Evolutionary conservation across 352 stramenopile genomes (phyloP).

Genomic region (Phytopythium chamaehyphon): DNA sequence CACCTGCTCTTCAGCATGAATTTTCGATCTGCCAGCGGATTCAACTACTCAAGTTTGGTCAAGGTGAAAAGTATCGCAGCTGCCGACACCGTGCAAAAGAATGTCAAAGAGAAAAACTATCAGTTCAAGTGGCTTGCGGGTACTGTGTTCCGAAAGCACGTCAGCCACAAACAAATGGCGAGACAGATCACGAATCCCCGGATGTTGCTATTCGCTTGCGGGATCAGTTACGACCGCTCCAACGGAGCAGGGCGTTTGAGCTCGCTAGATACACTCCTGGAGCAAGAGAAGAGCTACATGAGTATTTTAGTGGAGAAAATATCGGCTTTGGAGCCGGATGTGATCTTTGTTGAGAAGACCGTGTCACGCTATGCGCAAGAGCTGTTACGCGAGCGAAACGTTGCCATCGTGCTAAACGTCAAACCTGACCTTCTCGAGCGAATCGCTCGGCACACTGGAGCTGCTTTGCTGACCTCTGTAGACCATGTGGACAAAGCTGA

Average conservation of each 20-base stretch:
- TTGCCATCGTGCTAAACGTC: slow-evolving; percentile 94
- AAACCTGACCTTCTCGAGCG: slow-evolving; percentile 89
- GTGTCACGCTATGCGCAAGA: slow-evolving; percentile 92
- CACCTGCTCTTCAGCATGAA: slow-evolving; percentile 83
- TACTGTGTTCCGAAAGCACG: slow-evolving; percentile 94
- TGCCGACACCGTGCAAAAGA: slow-evolving; percentile 45
- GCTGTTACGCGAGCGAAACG: slow-evolving; percentile 85
- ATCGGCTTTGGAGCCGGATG: slow-evolving; percentile 90
- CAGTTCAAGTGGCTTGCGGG: slow-evolving; percentile 95
- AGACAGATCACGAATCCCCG: slow-evolving; percentile 90
- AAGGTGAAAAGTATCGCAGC: slow-evolving; percentile 85
- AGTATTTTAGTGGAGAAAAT: slow-evolving; percentile 97
- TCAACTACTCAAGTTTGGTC: slow-evolving; percentile 75
- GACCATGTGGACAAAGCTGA: slow-evolving; percentile 87
- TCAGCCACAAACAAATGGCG: slow-evolving; percentile 97
- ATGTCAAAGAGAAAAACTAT: slow-evolving; percentile 71
- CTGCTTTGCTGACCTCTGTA: slow-evolving; percentile 89
- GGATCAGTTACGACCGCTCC: slow-evolving; percentile 95
- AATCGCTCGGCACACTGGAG: slow-evolving; percentile 92
- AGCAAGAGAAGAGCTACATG: slow-evolving; percentile 97
- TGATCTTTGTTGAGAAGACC: slow-evolving; percentile 92
- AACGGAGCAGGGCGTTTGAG: slow-evolving; percentile 82
- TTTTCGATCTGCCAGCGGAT: slow-evolving; percentile 63
- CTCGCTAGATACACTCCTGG: slow-evolving; percentile 94
- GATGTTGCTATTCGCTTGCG: slow-evolving; percentile 95